These are phyloP conservation scores for Penicillium expansum DNA, from an alignment of 2,329 filamentous ascomycete genomes.

Conservation along the genomic window DNA sequence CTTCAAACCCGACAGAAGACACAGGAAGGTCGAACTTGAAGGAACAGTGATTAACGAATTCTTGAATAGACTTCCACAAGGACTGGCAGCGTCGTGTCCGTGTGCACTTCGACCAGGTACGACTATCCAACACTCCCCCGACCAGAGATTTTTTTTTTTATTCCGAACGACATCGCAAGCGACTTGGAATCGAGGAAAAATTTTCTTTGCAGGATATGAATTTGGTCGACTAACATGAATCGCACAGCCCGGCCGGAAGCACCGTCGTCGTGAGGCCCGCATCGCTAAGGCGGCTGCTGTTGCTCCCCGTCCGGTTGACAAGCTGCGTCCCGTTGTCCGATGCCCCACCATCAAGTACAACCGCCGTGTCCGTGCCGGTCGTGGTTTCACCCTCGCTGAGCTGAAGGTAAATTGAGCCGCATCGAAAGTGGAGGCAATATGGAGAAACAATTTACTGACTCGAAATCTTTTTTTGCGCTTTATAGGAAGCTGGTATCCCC, in stretches of 20 bases:
- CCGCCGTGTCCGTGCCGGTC: conserved; percentile 91
- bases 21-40: conserved; percentile 20
- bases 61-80: conserved; percentile 85
- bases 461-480: conserved; percentile 21
- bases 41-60: conserved; percentile 28
- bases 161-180: conserved; percentile 18
- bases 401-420: conserved; percentile 72
- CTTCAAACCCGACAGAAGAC: conserved; percentile 15
- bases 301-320: conserved; percentile 95
- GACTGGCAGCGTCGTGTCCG: conserved; percentile 99
- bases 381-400: conserved; percentile 96
- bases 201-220: conserved; percentile 13
- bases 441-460: conserved; percentile 7
- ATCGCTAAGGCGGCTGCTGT: conserved; percentile 91
- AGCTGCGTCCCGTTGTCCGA: conserved; percentile 91
- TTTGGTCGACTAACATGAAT: conserved; percentile 34
- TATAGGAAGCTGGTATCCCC: conserved; percentile 88
- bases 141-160: conserved; percentile 8
- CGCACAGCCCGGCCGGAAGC: conserved; percentile 91
- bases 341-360: conserved; percentile 99
- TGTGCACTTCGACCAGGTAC: conserved; percentile 99
- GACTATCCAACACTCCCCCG: conserved; percentile 39
- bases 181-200: conserved; percentile 16
- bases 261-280: conserved; percentile 84
- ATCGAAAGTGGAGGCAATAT: neutral